phyloP scores from a whole-genome alignment of 371 early-diverging fungal genomes.

The Apophysomyces elegans region DNA sequence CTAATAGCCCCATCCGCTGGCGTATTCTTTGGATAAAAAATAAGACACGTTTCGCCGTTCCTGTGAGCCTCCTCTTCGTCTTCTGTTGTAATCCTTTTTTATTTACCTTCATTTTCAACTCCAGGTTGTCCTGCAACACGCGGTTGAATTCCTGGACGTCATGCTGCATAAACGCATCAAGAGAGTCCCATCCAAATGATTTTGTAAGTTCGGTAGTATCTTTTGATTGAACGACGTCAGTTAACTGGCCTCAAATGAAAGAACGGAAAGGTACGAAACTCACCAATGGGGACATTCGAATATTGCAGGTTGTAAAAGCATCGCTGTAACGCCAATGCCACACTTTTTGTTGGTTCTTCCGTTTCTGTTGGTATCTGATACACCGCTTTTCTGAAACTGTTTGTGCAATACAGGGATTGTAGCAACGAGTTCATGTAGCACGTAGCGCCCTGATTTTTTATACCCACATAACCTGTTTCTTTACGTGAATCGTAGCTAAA shows the following conservation, averaged over 20 bases:
- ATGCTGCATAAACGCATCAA: slow-evolving; percentile 95
- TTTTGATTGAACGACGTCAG: slow-evolving; percentile 6
- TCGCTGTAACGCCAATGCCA: slow-evolving; percentile 91
- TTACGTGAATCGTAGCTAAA: slow-evolving; percentile 83
- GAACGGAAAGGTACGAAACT: background rate
- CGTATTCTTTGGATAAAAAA: slow-evolving; percentile 46
- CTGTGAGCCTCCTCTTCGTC: too few species aligned
- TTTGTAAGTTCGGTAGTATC: slow-evolving; percentile 94
- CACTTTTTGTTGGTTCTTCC: slow-evolving; percentile 83
- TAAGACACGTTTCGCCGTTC: background rate
- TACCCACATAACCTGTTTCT: slow-evolving; percentile 92
- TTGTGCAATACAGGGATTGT: slow-evolving; percentile 97
- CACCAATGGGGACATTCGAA: slow-evolving; percentile 68
- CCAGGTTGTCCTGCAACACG: slow-evolving; percentile 93
- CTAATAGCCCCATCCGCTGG: slow-evolving; percentile 91
- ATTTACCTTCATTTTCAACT: slow-evolving; percentile 82
- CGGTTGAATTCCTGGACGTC: slow-evolving; percentile 98
- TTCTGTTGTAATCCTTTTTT: too few species aligned
- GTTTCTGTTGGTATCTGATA: slow-evolving; percentile 90
- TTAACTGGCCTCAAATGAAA: too few species aligned
- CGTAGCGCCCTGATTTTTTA: slow-evolving; percentile 99
- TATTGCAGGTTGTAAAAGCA: slow-evolving; percentile 91
- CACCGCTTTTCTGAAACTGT: slow-evolving; percentile 87
- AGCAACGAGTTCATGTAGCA: slow-evolving; percentile 99
- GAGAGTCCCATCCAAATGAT: slow-evolving; percentile 96